phyloP scores from a whole-genome alignment of 2,329 filamentous ascomycete species.

The Botrytis porri region DNA sequence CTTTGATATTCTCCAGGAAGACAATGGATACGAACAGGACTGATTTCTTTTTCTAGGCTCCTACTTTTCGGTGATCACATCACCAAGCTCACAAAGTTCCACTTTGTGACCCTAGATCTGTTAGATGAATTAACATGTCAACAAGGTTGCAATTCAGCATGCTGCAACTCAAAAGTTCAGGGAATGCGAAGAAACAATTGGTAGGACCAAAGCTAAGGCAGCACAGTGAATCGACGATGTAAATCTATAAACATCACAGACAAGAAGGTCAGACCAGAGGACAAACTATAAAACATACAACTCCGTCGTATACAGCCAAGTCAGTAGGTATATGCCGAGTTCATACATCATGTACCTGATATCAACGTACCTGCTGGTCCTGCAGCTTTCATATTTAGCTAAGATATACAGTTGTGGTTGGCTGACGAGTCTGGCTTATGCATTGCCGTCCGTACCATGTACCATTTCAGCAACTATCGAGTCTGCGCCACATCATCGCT shows the following conservation, averaged over 20 bases:
- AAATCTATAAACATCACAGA: neutral
- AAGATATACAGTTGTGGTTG: neutral
- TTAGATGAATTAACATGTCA: neutral
- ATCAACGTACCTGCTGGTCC: neutral
- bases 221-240: neutral
- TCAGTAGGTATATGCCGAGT: neutral
- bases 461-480: neutral
- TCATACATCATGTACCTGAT: neutral
- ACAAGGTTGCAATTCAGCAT: neutral
- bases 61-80: neutral
- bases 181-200: neutral
- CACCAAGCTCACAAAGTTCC: neutral
- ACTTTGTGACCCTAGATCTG: no score
- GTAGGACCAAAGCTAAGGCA: neutral
- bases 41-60: neutral
- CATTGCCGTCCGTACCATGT: neutral
- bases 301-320: neutral
- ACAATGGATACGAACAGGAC: neutral
- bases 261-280: neutral
- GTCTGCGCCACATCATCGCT: constrained; percentile 4
- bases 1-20: neutral
- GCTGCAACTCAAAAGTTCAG: neutral
- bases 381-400: constrained; percentile 10
- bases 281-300: neutral
- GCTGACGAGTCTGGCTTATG: neutral